Base-by-base conservation (phyloP, 352 stramenopile species). In the Phytophthora colocasiae region DNA sequence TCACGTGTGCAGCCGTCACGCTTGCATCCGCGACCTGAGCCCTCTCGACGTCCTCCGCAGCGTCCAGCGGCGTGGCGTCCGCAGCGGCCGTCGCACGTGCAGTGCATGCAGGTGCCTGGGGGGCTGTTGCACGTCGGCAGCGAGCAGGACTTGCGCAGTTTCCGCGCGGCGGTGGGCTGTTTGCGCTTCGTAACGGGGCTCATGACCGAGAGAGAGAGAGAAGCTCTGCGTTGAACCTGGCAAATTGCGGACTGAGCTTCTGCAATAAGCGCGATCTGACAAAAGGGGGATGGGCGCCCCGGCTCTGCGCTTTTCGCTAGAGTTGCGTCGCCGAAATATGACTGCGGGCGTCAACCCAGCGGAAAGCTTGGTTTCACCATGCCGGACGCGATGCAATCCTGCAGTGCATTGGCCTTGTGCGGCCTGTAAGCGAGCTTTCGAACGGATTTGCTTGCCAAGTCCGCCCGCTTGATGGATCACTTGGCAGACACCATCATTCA, bases 91-190 rank as follows among this genome's bases (percentile, higher is more conserved):
- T 93, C 85, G 52, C 85, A 93, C n/a, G 85, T 87, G 73, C 85
- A 92, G 68, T 92, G 84, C 84, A 92, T 92, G 70, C 84, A 92
- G 51, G 85, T 81, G 46, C 82, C 81, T 0, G 74, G 80, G 27
- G 68, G 66, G 43, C 74, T 78, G 29, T 67, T 71, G 69, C 84
- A 92, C 34, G 76, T 81, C n/a, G 84, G 71, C 22, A 92, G 55
- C 47, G 80, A 90, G 68, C 84, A 92, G 12, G 77, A 80, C 59
- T 92, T 91, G 61, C 84, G 81, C 45, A 90, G 70, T 64, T 92
- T 92, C 31, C 83, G 78, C 5, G 51, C 36, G 24, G 40, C 40
- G 17, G 27, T 55, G 50, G 50, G 50, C 49, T 67, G 34, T 56
- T 63, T 56, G 52, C 52, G 60, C 52, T 65, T 74, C n/a, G 24